These are phyloP conservation scores for Calocera cornea DNA, from an alignment of 768 basidiomycete species.

Conservation along the genomic window DNA sequence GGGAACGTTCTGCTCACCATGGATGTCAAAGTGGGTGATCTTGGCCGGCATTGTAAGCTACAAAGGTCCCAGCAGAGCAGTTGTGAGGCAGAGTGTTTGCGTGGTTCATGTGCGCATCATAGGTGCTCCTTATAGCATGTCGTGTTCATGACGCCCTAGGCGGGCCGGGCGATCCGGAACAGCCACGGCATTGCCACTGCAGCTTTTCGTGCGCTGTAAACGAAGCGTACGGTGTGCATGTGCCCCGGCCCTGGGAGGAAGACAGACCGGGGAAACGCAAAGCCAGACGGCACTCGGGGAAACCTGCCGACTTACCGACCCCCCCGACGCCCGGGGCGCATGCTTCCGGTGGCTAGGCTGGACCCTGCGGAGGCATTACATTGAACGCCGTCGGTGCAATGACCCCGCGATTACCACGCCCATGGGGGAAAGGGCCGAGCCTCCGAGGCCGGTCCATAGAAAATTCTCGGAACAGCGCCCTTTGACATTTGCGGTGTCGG, in stretches of 20 bases:
- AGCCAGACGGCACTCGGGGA: neutral
- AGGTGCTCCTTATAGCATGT: neutral
- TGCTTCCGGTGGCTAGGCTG: neutral
- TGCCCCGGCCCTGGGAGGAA: neutral
- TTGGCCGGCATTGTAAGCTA: slow-evolving; percentile 8
- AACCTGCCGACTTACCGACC: neutral
- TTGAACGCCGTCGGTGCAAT: neutral
- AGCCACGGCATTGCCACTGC: neutral
- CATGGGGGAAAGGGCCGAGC: neutral
- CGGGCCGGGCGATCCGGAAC: neutral
- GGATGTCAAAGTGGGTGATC: slow-evolving; percentile 10
- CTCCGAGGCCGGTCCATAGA: too few relatives aligned
- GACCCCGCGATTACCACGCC: neutral
- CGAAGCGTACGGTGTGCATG: too few relatives aligned
- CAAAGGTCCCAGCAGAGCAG: neutral
- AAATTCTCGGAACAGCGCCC: too few relatives aligned
- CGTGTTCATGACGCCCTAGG: neutral
- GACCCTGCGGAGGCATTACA: neutral
- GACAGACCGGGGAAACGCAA: neutral
- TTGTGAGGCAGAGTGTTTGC: neutral
- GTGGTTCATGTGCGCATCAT: neutral
- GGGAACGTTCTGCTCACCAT: slow-evolving; percentile 6
- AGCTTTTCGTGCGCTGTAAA: neutral
- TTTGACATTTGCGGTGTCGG: too few relatives aligned
- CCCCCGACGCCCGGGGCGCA: too few relatives aligned